Evolutionary conservation across 352 stramenopile species (phyloP).

Genomic region (Globisporangium splendens): DNA sequence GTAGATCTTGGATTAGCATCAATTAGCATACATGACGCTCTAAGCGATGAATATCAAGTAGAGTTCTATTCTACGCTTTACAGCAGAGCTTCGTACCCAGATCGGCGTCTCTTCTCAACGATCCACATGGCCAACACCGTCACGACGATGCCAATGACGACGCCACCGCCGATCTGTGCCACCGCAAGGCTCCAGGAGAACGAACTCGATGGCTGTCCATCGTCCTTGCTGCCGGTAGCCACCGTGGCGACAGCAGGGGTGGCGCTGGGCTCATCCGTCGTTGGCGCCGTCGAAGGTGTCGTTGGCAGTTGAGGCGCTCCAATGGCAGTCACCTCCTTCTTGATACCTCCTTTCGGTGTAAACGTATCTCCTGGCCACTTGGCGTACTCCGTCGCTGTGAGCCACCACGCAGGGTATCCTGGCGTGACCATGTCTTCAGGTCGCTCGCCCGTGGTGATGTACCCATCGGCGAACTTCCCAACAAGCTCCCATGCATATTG

Average conservation of each 20-base stretch:
- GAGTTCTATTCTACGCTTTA: neutral
- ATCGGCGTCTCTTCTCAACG: slow-evolving; percentile 21
- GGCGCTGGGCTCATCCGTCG: neutral
- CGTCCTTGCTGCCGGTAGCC: neutral
- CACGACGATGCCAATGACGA: slow-evolving; percentile 24
- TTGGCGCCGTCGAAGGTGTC: neutral
- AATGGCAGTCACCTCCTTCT: slow-evolving; percentile 15
- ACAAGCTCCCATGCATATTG: slow-evolving; percentile 49
- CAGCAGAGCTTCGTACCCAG: slow-evolving; percentile 30
- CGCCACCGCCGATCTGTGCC: slow-evolving; percentile 21
- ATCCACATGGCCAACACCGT: slow-evolving; percentile 32
- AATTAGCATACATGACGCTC: neutral
- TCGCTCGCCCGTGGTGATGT: slow-evolving; percentile 48
- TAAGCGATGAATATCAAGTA: neutral
- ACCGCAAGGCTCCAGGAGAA: slow-evolving; percentile 1
- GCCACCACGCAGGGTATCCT: slow-evolving; percentile 51
- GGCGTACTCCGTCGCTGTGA: slow-evolving; percentile 31
- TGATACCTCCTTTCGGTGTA: slow-evolving; percentile 18
- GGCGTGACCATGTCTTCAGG: slow-evolving; percentile 34
- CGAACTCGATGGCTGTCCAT: neutral
- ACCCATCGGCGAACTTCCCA: slow-evolving; percentile 49
- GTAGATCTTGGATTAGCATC: too few relatives aligned
- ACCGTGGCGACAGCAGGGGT: neutral
- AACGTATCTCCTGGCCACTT: slow-evolving; percentile 49
- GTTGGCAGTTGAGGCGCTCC: slow-evolving; percentile 2